Evolutionary conservation across 2,329 filamentous ascomycete species (phyloP).

Genomic region (Nigrospora oryzae): DNA sequence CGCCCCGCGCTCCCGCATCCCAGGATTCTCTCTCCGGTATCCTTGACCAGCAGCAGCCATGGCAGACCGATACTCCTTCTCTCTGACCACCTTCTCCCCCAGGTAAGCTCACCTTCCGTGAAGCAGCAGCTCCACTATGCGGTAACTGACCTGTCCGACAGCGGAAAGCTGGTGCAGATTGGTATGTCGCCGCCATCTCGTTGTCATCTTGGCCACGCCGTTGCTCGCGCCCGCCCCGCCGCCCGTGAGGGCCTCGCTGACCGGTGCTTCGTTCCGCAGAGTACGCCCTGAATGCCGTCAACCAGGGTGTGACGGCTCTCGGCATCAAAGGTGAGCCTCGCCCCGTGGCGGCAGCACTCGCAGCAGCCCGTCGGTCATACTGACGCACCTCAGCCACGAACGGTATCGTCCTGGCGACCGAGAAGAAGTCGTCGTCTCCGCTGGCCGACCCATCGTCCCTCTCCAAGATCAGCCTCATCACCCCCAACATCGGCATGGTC

Average conservation of each 20-base stretch:
- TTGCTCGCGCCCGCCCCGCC: no score
- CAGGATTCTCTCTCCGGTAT: slow-evolving; percentile 4
- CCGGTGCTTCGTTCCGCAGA: slow-evolving; percentile 43
- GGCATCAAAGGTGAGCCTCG: slow-evolving; percentile 80
- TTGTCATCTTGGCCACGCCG: background rate
- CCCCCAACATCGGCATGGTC: slow-evolving; percentile 98
- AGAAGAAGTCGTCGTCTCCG: slow-evolving; percentile 98
- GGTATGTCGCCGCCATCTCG: slow-evolving; percentile 41
- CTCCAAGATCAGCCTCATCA: slow-evolving; percentile 96
- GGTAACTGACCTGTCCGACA: slow-evolving; percentile 33
- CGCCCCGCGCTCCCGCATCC: background rate
- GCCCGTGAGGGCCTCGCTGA: slow-evolving; percentile 3
- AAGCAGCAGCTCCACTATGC: background rate
- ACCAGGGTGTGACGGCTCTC: slow-evolving; percentile 96
- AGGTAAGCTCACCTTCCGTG: slow-evolving; percentile 56
- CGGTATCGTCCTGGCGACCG: slow-evolving; percentile 95
- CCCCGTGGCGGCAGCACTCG: background rate
- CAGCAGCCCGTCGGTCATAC: slow-evolving; percentile 1
- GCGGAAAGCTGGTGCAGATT: slow-evolving; percentile 98
- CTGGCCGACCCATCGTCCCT: slow-evolving; percentile 92
- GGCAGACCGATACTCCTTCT: slow-evolving; percentile 99
- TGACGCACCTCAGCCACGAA: slow-evolving; percentile 66
- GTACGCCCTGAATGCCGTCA: slow-evolving; percentile 98
- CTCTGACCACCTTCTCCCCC: slow-evolving; percentile 97
- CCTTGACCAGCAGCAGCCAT: slow-evolving; percentile 41